Percentiles rank a stretch among this genome's conserved stretches.
Evolutionary conservation across 2,329 filamentous ascomycete genomes (phyloP).

Genomic region (Sclerotinia spermophila): DNA sequence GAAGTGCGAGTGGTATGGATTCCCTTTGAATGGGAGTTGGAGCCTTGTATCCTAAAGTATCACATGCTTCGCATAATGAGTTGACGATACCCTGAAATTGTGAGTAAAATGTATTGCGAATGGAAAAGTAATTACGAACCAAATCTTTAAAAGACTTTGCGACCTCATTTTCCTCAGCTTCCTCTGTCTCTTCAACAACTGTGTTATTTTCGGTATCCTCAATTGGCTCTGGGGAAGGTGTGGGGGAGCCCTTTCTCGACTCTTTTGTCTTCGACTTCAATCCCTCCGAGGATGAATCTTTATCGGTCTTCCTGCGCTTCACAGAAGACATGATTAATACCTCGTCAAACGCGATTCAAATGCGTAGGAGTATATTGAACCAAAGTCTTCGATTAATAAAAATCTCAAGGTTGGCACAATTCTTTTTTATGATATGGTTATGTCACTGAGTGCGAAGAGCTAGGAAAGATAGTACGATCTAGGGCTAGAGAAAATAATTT

Average conservation of each 20-base stretch:
- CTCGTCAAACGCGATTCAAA: not conserved
- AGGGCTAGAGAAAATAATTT: conserved; percentile 26
- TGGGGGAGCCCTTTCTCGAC: conserved; percentile 17
- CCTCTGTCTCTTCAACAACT: conserved; percentile 23
- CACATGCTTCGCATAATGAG: conserved; percentile 84
- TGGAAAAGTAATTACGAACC: conserved; percentile 27
- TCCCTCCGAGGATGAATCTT: conserved; percentile 23
- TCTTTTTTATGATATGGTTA: not conserved
- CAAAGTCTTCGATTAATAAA: not conserved
- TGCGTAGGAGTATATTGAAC: not conserved
- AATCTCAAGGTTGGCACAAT: not conserved
- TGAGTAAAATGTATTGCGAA: not conserved
- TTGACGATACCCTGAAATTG: conserved; percentile 69
- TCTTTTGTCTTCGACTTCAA: conserved; percentile 24
- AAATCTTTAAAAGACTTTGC: conserved; percentile 50
- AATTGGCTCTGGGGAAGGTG: conserved; percentile 12
- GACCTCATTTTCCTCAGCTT: conserved; percentile 29
- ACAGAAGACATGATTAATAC: conserved; percentile 33
- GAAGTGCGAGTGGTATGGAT: conserved; percentile 75
- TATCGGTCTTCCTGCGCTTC: conserved; percentile 36
- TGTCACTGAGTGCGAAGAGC: not conserved
- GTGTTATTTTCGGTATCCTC: not conserved
- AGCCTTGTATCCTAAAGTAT: conserved; percentile 72
- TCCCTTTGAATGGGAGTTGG: conserved; percentile 88
- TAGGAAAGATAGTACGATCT: not conserved